Percentiles rank a stretch among this genome's conserved stretches.
Evolutionary conservation across 2,329 filamentous ascomycete species (phyloP).

Genomic region (Penicillium sp.): DNA sequence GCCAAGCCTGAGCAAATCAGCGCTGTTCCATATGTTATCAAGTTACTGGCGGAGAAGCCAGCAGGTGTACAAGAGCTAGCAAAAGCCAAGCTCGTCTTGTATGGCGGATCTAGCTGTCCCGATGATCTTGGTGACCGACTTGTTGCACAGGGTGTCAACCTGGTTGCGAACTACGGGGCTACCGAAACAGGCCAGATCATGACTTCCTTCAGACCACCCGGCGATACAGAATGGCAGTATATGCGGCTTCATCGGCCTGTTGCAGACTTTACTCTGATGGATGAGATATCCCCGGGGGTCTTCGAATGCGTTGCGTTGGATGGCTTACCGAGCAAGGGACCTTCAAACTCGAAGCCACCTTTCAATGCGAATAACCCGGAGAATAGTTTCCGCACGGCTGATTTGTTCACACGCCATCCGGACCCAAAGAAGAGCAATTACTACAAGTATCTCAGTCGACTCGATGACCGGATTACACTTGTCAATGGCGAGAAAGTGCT

Average conservation of each 20-base stretch:
- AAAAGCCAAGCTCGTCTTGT: constrained; percentile 52
- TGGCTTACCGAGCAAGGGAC: constrained; percentile 38
- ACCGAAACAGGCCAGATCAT: constrained; percentile 62
- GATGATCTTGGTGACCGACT: constrained; percentile 58
- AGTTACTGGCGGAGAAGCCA: constrained; percentile 58
- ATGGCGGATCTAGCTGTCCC: constrained; percentile 57
- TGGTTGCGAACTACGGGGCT: constrained; percentile 44
- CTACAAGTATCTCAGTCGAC: constrained; percentile 44
- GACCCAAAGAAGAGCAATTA: constrained; percentile 38
- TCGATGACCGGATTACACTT: constrained; percentile 50
- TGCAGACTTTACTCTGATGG: constrained; percentile 43
- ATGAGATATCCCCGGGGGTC: constrained; percentile 37
- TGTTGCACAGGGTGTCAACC: constrained; percentile 51
- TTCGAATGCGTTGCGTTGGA: constrained; percentile 39
- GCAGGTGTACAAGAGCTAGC: constrained; percentile 51
- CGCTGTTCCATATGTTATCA: constrained; percentile 63
- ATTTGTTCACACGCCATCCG: constrained; percentile 48
- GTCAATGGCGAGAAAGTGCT: constrained; percentile 52
- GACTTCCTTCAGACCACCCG: constrained; percentile 55
- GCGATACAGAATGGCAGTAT: constrained; percentile 62
- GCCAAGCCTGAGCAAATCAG: constrained; percentile 45
- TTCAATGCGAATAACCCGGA: constrained; percentile 40
- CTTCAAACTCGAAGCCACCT: constrained; percentile 45
- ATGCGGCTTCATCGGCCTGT: constrained; percentile 45
- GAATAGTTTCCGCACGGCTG: constrained; percentile 59